phyloP scores from a whole-genome alignment of 192 early-diverging fungal species.

The Allomyces macrogynus region DNA sequence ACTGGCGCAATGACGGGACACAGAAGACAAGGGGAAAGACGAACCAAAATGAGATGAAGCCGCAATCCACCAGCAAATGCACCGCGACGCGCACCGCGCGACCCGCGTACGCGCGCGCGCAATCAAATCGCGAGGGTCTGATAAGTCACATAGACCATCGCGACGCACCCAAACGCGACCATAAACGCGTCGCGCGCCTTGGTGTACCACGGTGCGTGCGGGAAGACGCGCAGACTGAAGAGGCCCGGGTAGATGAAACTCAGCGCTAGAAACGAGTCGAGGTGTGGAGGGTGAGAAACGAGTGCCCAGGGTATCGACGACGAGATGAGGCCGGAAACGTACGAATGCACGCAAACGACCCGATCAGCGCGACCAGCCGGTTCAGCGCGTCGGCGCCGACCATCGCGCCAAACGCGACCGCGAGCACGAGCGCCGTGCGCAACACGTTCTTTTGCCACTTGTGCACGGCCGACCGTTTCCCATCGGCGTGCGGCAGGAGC shows the following conservation, averaged over 20 bases:
- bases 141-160: background rate
- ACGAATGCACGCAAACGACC: constrained; percentile 47
- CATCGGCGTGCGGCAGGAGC: constrained; percentile 26
- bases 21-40: too few species aligned
- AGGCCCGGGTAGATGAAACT: background rate
- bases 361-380: constrained; percentile 46
- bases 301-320: too few species aligned
- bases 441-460: constrained; percentile 61
- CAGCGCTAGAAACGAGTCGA: background rate
- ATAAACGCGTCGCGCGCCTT: background rate
- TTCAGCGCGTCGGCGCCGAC: constrained; percentile 39
- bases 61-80: too few species aligned
- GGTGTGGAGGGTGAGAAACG: too few species aligned
- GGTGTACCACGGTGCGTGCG: background rate
- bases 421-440: constrained; percentile 29
- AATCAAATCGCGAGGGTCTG: too few species aligned
- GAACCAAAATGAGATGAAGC: too few species aligned
- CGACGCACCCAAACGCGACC: background rate
- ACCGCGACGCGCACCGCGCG: too few species aligned
- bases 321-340: too few species aligned
- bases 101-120: too few species aligned
- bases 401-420: constrained; percentile 38
- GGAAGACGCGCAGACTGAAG: background rate
- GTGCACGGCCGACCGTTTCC: constrained; percentile 28
- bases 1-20: too few species aligned